A percentile compares a stretch with the other conserved stretches of the same genome.
Conservation (phyloP, 2,329 filamentous ascomycete genomes). For the Amauroascus niger region DNA sequence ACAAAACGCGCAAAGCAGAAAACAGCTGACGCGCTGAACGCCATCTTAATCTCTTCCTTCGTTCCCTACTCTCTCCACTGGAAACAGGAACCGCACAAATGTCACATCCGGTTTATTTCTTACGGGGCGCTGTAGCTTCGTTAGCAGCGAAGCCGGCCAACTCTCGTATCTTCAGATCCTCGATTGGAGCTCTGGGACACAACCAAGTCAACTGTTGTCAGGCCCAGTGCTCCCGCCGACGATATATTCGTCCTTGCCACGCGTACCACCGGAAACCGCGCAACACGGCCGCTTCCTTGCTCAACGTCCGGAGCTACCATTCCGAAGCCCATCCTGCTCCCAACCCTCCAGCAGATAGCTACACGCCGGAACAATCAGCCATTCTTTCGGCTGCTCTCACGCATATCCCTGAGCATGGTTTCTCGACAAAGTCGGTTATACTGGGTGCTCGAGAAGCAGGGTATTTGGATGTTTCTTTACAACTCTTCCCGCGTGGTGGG, state of each 20-base stretch:
- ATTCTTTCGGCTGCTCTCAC: constrained; percentile 74
- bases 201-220: not conserved
- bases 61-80: too few relatives aligned
- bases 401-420: constrained; percentile 74
- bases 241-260: not conserved
- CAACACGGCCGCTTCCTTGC: not conserved
- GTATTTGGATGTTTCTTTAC: constrained; percentile 76
- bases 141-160: not conserved
- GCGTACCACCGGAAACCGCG: not conserved
- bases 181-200: not conserved
- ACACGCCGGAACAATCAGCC: constrained; percentile 53
- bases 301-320: constrained; percentile 48
- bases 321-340: constrained; percentile 59
- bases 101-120: not conserved
- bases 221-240: not conserved
- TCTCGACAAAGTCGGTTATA: constrained; percentile 62
- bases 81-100: too few relatives aligned
- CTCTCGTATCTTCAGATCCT: not conserved
- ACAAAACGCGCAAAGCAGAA: too few relatives aligned
- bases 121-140: not conserved
- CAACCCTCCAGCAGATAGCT: constrained; percentile 47
- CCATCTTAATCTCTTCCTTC: too few relatives aligned
- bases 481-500: constrained; percentile 68
- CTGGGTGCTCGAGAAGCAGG: constrained; percentile 74
- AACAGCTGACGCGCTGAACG: too few relatives aligned